Conservation (phyloP, 495 filamentous ascomycete species). For the Penicillium salamii region DNA sequence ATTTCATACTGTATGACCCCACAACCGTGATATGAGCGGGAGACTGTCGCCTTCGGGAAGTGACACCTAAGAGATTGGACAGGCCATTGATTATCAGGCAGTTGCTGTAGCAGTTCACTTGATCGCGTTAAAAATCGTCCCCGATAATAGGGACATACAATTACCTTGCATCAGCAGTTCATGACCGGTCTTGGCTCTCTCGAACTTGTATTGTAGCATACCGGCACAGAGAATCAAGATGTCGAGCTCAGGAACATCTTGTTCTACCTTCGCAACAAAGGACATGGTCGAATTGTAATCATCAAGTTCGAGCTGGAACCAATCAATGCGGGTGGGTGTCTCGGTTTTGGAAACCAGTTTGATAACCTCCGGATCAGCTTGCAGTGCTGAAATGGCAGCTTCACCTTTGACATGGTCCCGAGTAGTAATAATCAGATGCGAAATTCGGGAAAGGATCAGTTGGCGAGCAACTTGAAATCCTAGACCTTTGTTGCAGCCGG, state of each 20-base stretch:
- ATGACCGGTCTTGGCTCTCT: constrained; percentile 20
- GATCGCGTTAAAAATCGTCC: no score
- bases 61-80: no score
- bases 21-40: no score
- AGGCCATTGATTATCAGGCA: no score
- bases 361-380: not conserved
- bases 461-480: constrained; percentile 47
- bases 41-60: no score
- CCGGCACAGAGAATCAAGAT: constrained; percentile 21
- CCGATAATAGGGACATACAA: not conserved
- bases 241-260: constrained; percentile 14
- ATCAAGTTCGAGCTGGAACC: constrained; percentile 17
- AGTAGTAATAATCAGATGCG: constrained; percentile 21
- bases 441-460: constrained; percentile 17
- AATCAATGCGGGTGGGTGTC: constrained; percentile 10
- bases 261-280: constrained; percentile 12
- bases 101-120: no score
- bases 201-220: constrained; percentile 7
- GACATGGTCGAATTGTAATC: constrained; percentile 15
- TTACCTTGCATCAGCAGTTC: constrained; percentile 24
- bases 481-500: constrained; percentile 51
- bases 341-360: no score
- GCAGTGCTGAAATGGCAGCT: no score
- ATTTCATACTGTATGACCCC: no score
- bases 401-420: no score